Evolutionary conservation across 495 filamentous ascomycete genomes (phyloP).

Genomic region (Hypoxylon perforatum): DNA sequence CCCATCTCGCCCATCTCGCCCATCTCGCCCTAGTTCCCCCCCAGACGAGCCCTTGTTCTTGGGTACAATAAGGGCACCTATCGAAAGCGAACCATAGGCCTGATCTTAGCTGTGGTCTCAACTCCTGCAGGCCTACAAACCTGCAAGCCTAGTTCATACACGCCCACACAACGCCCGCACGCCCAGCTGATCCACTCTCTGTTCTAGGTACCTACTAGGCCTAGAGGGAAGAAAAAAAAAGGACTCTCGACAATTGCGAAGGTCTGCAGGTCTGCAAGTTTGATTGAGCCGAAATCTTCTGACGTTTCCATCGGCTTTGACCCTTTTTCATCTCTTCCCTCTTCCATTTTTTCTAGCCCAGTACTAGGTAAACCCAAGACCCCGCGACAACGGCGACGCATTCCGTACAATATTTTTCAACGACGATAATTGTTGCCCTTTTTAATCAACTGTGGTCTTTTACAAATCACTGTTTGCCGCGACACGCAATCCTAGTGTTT

Average conservation of each 20-base stretch:
- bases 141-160: neutral
- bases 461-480: conserved; percentile 12
- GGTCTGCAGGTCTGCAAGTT: conserved; percentile 42
- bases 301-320: conserved; percentile 58
- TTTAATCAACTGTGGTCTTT: conserved; percentile 18
- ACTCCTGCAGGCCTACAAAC: too few species aligned
- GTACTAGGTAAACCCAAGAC: conserved; percentile 30
- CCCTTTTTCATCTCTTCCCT: conserved; percentile 47
- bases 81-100: conserved; percentile 14
- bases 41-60: conserved; percentile 10
- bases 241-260: conserved; percentile 27
- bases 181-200: too few species aligned
- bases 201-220: too few species aligned
- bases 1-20: too few species aligned
- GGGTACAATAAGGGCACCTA: too few species aligned
- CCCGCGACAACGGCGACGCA: conserved; percentile 43
- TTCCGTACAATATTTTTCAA: conserved; percentile 38
- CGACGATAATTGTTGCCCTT: conserved; percentile 27
- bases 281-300: conserved; percentile 60
- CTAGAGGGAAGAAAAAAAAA: conserved; percentile 4
- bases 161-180: conserved; percentile 4
- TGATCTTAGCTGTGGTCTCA: neutral
- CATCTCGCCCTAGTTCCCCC: neutral
- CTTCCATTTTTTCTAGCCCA: conserved; percentile 45
- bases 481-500: conserved; percentile 19